Base-by-base conservation (phyloP, 2,329 filamentous ascomycete genomes). In the Monosporascus sp. region DNA sequence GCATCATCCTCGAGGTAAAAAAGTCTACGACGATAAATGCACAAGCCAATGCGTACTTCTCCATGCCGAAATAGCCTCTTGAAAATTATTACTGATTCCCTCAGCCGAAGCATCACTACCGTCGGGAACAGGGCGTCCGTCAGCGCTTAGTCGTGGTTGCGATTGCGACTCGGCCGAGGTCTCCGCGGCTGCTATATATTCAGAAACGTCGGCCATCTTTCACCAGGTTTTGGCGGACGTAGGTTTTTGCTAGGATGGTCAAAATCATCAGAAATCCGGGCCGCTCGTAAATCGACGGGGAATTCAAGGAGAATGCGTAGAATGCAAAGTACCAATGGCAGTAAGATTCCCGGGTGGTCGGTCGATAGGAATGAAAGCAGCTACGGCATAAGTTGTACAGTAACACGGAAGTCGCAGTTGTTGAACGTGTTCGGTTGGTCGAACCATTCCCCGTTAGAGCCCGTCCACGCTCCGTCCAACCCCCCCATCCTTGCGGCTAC, bases 41-140 rank as follows among this genome's bases (percentile, higher is more conserved):
- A 24, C 38, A 48, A 40, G 55, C 48, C 49, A 27, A 41, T 43
- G 59, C 77, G 55, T 83, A 96, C 92, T 92, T 77, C 94, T 86
- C 94, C 94, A 99, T 69, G 92, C 90, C 59, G 91, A 90, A 63
- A 99, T 96, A 53, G 94, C 94, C 69, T 87, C 88, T 71, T 99
- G 94, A 70, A 99, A 99, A 73, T 96, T 97, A 77, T 96, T 97
- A 63, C 87, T 85, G 37, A 82, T 82, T 48, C 85, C 82, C 17
- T 68, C 65, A 8, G 64, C 64, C 24, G 66, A 61, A 27, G 54
- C 65, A 49, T 17, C 22, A 5, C 14, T 9, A n/a, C 43, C 17
- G 6, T 45, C 40, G 2, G 40, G 19, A 11, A 61, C 52, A 43
- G 58, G 54, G 11, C 62, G 60, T 49, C 57, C 64, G 48, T 63